Evolutionary conservation across 1,284 basidiomycete species (phyloP).

Genomic region (Kwoniella shivajii): DNA sequence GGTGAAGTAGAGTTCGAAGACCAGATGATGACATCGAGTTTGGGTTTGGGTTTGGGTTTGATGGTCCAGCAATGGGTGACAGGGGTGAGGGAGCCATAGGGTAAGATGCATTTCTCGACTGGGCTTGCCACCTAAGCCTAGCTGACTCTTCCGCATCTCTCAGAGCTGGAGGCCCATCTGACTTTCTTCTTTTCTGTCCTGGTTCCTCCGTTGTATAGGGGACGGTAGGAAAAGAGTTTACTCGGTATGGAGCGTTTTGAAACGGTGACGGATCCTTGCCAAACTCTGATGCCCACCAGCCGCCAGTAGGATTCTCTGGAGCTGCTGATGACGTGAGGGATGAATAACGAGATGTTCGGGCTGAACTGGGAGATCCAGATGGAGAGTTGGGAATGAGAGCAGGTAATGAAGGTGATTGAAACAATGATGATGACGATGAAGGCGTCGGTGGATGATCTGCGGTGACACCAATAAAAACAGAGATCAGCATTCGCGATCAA

Average conservation of each 20-base stretch:
- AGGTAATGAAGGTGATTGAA: conserved; percentile 34
- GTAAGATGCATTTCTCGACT: conserved; percentile 48
- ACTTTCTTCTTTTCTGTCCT: conserved; percentile 44
- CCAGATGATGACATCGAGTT: conserved; percentile 1
- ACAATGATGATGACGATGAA: conserved; percentile 18
- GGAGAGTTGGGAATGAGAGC: conserved; percentile 37
- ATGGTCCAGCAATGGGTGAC: conserved; percentile 3
- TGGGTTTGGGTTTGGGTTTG: neutral
- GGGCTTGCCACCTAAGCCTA: conserved; percentile 45
- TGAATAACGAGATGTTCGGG: conserved; percentile 44
- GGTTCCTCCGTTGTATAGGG: conserved; percentile 32
- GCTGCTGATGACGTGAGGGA: conserved; percentile 39
- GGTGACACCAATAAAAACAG: neutral
- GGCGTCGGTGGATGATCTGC: conserved; percentile 25
- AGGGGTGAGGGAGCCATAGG: conserved; percentile 17
- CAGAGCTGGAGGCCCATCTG: conserved; percentile 36
- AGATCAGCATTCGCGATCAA: conserved; percentile 1
- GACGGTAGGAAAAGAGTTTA: conserved; percentile 20
- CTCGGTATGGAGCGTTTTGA: conserved; percentile 4
- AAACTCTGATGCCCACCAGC: conserved; percentile 51
- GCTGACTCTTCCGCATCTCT: conserved; percentile 46
- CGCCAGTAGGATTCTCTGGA: conserved; percentile 29
- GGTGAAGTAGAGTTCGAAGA: conserved; percentile 29
- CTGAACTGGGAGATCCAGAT: conserved; percentile 40
- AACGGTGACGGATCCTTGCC: conserved; percentile 15